Evolutionary conservation across 768 basidiomycete genomes (phyloP).

Genomic region (Mycena indigotica): DNA sequence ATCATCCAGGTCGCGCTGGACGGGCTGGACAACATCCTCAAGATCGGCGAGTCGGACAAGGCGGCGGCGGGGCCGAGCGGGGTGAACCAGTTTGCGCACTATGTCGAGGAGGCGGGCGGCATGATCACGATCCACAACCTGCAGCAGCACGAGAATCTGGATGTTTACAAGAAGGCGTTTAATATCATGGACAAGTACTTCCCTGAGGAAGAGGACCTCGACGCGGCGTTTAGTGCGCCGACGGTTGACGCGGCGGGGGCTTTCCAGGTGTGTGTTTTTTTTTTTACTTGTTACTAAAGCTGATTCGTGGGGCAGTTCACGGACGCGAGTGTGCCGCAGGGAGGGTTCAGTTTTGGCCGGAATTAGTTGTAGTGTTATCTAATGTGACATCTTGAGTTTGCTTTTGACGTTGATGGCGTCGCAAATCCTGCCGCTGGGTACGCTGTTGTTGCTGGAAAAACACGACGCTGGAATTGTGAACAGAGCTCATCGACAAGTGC

Average conservation of each 20-base stretch:
- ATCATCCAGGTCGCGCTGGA: slow-evolving; percentile 98
- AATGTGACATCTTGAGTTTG: too few species aligned
- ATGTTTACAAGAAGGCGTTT: slow-evolving; percentile 99
- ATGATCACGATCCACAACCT: slow-evolving; percentile 99
- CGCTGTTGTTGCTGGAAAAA: slow-evolving; percentile 10
- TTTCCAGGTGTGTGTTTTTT: slow-evolving; percentile 70
- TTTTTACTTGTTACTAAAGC: too few species aligned
- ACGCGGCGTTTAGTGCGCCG: slow-evolving; percentile 77
- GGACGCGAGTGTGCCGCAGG: slow-evolving; percentile 86
- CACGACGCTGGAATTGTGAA: slow-evolving; percentile 2
- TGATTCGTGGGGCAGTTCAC: slow-evolving; percentile 58
- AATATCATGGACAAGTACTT: slow-evolving; percentile 98
- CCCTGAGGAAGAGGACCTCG: slow-evolving; percentile 95
- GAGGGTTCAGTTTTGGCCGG: slow-evolving; percentile 96
- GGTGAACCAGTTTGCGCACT: slow-evolving; percentile 90
- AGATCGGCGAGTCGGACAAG: slow-evolving; percentile 96
- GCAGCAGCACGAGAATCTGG: slow-evolving; percentile 98
- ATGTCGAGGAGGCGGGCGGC: slow-evolving; percentile 96
- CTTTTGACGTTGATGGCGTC: slow-evolving; percentile 83
- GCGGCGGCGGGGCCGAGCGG: slow-evolving; percentile 77
- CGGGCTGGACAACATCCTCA: slow-evolving; percentile 96
- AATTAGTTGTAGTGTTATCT: not conserved
- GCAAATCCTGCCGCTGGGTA: slow-evolving; percentile 91
- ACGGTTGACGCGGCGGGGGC: slow-evolving; percentile 72
- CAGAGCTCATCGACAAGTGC: slow-evolving; percentile 95